Base-by-base conservation (phyloP, 2,329 filamentous ascomycete genomes). In the Septoria petroselini region DNA sequence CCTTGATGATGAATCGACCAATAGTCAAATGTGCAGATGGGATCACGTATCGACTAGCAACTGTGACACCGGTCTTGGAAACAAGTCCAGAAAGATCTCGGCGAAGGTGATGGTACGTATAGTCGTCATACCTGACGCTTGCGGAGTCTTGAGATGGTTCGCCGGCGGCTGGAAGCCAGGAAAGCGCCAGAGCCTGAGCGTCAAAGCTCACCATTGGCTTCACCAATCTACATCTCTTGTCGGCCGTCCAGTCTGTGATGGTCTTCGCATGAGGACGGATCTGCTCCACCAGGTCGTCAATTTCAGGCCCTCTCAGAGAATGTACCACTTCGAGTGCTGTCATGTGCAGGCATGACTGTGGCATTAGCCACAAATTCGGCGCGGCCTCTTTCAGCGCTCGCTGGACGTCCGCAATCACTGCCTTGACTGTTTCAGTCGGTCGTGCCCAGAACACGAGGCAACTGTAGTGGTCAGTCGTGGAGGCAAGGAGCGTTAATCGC, bases 1-100 rank as follows among this genome's bases (percentile, higher is more conserved):
- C 72, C 33, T 82, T 77, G 7, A 76, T 78, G 35, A 95, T 77
- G 66, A 93, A 96, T 3, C 91, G 77, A 0, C 81, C 91, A 50
- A 97, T 79, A 0, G 91, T 96, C 63, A 96, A 79, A 71, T 97
- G 91, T 12, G 88, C 89, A 39, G 86, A 91, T 1, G 91, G 91
- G 2, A 95, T 88, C 18, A 91, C 83, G 66, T 96, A 97, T 50
- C 91, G 78, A 44, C 86, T 88, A 17, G 77, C 84, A 27, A 95
- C 77, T 12, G 78, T 71, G n/a, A 91, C 74, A 1, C 86, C 87
- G 0, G 82, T 77, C 3, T 41, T 43, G 75, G 72, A 3, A 21
- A 81, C 79, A 19, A 81, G 72, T 41, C 78, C 74, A 66, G 84
- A 93, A 9, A 94, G 67, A 64, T 95, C 89, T 3, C 85, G 79